Conservation (phyloP, 306 rosid genomes). For the Clitoria ternatea region DNA sequence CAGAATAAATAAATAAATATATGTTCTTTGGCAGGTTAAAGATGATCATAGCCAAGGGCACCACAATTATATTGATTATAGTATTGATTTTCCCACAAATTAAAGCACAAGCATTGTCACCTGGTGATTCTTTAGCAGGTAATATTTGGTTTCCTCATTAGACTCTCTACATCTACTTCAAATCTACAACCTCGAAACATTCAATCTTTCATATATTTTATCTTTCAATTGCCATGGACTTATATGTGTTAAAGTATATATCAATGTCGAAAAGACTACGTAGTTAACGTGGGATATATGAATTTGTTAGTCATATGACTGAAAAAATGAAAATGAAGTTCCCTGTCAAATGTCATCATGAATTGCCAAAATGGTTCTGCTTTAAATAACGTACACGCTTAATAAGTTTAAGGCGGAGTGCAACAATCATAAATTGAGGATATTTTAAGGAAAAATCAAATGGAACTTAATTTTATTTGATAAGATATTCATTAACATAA, state of each 20-base stretch:
- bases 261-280: background rate
- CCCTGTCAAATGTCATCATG: background rate
- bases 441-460: background rate
- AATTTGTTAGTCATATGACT: background rate
- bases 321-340: background rate
- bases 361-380: background rate
- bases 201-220: background rate
- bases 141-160: background rate
- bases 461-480: background rate
- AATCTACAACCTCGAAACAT: background rate
- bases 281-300: background rate
- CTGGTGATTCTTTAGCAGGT: constrained; percentile 38
- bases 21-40: constrained; percentile 26
- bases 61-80: constrained; percentile 17
- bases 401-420: background rate
- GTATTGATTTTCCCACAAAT: constrained; percentile 34
- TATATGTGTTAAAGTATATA: background rate
- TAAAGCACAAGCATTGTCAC: constrained; percentile 34
- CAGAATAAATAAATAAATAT: background rate
- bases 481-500: constrained; percentile 14
- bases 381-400: constrained; percentile 8
- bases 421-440: background rate
- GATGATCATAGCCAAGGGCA: constrained; percentile 36
- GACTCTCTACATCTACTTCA: too few relatives aligned
- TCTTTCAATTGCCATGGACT: background rate